phyloP scores from a whole-genome alignment of 148 eudicot species.

The Cornus suecica region DNA sequence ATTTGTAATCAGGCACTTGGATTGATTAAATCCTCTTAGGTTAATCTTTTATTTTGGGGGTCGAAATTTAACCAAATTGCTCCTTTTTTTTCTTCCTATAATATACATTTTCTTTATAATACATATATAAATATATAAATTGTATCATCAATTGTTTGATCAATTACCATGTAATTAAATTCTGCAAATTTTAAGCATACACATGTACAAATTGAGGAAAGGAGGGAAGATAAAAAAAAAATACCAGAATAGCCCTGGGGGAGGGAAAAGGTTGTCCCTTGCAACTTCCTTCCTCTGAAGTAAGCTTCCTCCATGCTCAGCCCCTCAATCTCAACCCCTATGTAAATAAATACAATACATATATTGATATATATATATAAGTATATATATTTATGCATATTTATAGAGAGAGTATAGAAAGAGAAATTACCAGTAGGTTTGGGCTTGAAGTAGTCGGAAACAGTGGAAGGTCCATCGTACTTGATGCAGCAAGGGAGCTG shows the following conservation, averaged over 20 bases:
- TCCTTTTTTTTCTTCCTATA: too few relatives aligned
- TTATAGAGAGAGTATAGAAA: neutral
- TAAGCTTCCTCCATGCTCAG: slow-evolving; percentile 65
- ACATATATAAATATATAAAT: too few relatives aligned
- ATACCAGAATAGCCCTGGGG: slow-evolving; percentile 78
- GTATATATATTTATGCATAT: too few relatives aligned
- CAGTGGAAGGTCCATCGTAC: slow-evolving; percentile 57
- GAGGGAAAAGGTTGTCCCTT: slow-evolving; percentile 61
- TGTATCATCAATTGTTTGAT: neutral
- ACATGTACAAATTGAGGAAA: neutral
- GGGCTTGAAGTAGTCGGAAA: slow-evolving; percentile 86
- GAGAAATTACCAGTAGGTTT: slow-evolving; percentile 47
- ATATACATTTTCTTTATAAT: too few relatives aligned
- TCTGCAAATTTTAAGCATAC: too few relatives aligned
- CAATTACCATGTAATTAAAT: neutral
- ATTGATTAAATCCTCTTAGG: too few relatives aligned
- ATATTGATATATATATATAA: neutral
- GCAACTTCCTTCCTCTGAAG: slow-evolving; percentile 89
- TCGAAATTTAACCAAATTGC: too few relatives aligned
- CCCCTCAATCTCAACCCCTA: slow-evolving; percentile 74
- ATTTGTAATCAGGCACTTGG: neutral
- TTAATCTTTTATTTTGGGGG: too few relatives aligned
- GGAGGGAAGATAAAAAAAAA: slow-evolving; percentile 19
- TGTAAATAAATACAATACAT: neutral
- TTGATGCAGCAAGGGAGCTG: slow-evolving; percentile 91